Evolutionary conservation across 2,329 filamentous ascomycete species (phyloP), one percentile per base, ranked within the genome.

Genomic region (Sporothrix dimorphospora): DNA sequence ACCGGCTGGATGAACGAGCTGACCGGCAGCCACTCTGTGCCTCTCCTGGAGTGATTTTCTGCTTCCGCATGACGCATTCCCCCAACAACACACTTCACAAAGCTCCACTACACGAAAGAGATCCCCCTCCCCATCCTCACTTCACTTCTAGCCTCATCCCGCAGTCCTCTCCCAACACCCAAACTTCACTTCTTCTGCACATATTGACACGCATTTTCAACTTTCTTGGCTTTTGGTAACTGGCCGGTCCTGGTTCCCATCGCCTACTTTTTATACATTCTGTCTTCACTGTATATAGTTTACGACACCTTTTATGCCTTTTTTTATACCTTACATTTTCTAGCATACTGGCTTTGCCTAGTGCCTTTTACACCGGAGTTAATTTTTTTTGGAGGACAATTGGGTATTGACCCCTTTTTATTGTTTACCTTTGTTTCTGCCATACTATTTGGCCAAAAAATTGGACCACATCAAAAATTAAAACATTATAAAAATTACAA

Each of bases 1-100:
- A 49, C 57, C 1, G 49, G 57, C 40, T 73, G 69, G 69, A 30
- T 65, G n/a, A 57, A 73, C 16, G 34, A n/a, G 16, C 63, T 73
- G n/a, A 47, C 63, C 16, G 68, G 69, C 45, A 63, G 42, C 16
- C 59, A 57, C 19, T 16, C 66, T 49, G 65, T 38, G 24, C 57
- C 45, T 16, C 57, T 63, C 16, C 16, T 63, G 34, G 57, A 65
- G 59, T 53, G 47, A 21, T 14, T 1, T 2, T 27, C 19, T 30
- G 8, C 38, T 24, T 57, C 12, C 19, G 40, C 8, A 1, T 19
- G 8, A 63, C 9, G 11, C 9, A 8, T 7, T 2, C 53, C 68
- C 38, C 40, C 19, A 3, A 24, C 19, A 49, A 16, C 11, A 38
- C 55, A 61, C 27, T 61, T 11, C 53, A 70, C 55, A 70, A 70